These are phyloP conservation scores for Acacia melanoxylon DNA, from an alignment of 306 rosid species.

Conservation along the genomic window DNA sequence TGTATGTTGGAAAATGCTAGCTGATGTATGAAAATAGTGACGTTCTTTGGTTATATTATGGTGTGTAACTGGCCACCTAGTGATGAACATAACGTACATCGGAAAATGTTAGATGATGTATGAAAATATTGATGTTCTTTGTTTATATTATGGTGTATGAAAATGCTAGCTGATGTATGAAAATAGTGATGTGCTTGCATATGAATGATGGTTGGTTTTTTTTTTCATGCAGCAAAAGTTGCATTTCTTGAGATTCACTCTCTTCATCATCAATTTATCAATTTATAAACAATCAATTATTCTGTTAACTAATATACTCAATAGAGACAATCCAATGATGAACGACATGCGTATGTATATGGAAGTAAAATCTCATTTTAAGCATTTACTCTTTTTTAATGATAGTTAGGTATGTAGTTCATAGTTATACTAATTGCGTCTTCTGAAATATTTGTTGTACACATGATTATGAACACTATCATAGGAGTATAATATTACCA, in stretches of 20 bases:
- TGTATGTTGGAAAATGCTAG: background rate
- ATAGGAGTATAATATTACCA: too few species aligned
- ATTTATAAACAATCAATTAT: background rate
- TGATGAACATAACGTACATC: too few species aligned
- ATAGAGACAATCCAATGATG: background rate
- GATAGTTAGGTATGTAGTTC: background rate
- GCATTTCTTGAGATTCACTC: conserved; percentile 11
- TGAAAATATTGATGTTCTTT: too few species aligned
- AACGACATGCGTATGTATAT: background rate
- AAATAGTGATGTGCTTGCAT: too few species aligned
- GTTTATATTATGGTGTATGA: too few species aligned
- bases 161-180: too few species aligned
- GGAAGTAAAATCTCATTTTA: background rate
- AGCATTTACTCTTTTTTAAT: background rate
- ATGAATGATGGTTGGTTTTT: background rate
- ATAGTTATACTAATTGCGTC: background rate
- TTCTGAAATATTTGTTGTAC: background rate
- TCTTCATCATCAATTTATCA: background rate
- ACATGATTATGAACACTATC: background rate
- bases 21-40: background rate
- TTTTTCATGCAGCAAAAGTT: background rate
- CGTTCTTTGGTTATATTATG: background rate
- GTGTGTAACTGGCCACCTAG: too few species aligned
- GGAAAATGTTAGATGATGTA: too few species aligned
- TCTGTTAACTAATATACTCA: background rate